Evolutionary conservation across 495 filamentous ascomycete species (phyloP).

Genomic region (Aspergillus conjunctus): DNA sequence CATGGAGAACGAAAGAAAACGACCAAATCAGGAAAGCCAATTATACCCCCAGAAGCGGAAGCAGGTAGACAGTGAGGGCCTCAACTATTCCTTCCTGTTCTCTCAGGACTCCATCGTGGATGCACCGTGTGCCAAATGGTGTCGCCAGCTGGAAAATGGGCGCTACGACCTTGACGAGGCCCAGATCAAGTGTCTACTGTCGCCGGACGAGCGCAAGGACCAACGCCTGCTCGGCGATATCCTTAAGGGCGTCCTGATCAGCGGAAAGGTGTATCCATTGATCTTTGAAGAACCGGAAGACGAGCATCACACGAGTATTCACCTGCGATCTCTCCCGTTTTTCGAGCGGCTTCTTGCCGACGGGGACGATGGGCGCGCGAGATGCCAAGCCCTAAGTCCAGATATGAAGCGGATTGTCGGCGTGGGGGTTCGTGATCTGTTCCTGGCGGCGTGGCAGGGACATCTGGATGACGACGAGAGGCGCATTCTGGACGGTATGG

Average conservation of each 20-base stretch:
- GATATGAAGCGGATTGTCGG: conserved; percentile 7
- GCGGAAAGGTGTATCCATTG: background rate
- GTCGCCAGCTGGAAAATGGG: background rate
- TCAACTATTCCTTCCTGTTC: too few relatives aligned
- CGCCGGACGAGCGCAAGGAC: background rate
- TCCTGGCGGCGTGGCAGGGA: background rate
- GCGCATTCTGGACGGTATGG: conserved; percentile 4
- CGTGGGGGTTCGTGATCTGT: conserved; percentile 1
- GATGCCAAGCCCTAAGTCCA: background rate
- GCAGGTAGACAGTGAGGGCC: too few relatives aligned
- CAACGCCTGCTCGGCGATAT: background rate
- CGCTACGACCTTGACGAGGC: background rate
- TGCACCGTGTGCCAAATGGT: background rate
- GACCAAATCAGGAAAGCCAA: too few relatives aligned
- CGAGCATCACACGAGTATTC: background rate
- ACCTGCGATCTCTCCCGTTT: background rate
- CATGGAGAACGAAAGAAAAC: too few relatives aligned
- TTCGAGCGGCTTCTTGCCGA: background rate
- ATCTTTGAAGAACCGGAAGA: background rate
- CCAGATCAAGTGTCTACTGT: background rate
- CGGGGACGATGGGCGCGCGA: background rate
- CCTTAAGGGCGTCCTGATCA: background rate
- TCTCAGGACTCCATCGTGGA: background rate
- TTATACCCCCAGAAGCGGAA: too few relatives aligned
- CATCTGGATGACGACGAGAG: background rate